phyloP scores from a whole-genome alignment of 495 filamentous ascomycete species.

The Aspergillus cavernicola region DNA sequence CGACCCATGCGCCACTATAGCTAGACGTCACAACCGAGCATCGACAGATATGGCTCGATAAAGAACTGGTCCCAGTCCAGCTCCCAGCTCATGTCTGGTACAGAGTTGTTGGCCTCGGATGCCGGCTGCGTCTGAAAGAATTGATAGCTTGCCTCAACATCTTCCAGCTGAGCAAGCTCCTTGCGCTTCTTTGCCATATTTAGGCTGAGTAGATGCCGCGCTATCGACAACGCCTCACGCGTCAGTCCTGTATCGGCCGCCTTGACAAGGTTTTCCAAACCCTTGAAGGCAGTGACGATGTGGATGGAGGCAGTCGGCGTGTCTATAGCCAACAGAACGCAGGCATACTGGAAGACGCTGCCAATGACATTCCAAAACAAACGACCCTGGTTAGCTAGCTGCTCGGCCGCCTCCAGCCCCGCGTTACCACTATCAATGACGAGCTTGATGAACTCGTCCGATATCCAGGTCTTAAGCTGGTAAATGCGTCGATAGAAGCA shows the following conservation, averaged over 20 bases:
- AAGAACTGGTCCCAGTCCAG: conserved; percentile 30
- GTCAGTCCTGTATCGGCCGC: conserved; percentile 27
- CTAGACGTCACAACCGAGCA: conserved; percentile 21
- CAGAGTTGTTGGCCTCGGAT: conserved; percentile 7
- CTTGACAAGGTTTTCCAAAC: conserved; percentile 27
- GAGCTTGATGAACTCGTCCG: conserved; percentile 20
- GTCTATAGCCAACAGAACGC: conserved; percentile 29
- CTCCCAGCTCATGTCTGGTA: conserved; percentile 22
- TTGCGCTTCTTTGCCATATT: conserved; percentile 29
- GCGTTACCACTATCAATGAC: conserved; percentile 26
- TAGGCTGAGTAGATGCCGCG: conserved; percentile 27
- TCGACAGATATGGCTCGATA: conserved; percentile 27
- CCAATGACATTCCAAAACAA: conserved; percentile 34
- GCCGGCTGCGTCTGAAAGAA: conserved; percentile 9
- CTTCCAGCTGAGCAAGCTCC: conserved; percentile 27
- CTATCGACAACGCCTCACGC: conserved; percentile 29
- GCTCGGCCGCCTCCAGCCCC: conserved; percentile 24
- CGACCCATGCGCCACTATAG: conserved; percentile 6
- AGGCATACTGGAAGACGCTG: conserved; percentile 31
- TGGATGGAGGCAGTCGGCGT: conserved; percentile 22
- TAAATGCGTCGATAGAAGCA: conserved; percentile 34
- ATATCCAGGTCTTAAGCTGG: conserved; percentile 23
- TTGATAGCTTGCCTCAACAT: conserved; percentile 25
- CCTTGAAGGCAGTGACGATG: conserved; percentile 23
- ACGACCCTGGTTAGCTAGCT: conserved; percentile 24